Evolutionary conservation across 768 basidiomycete genomes (phyloP), one percentile per base, ranked within the genome.

Genomic region (Tricholomella constricta): DNA sequence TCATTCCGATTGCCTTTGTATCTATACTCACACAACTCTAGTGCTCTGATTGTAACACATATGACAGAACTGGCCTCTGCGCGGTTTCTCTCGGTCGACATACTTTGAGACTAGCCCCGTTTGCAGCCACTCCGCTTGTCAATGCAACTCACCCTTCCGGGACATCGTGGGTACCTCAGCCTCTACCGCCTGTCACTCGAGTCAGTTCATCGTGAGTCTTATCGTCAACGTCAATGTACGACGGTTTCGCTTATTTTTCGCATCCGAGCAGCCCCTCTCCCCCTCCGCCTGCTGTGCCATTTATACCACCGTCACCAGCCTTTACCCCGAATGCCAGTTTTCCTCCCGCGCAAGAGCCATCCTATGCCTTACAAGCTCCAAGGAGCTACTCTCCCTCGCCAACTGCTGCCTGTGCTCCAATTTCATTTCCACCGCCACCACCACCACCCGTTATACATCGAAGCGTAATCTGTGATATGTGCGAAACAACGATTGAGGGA

Each of bases 401-500:
- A 5, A 34, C 38, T 19, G 15, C 25, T 7, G 40, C 10, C 6
- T 17, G 48, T 25, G 26, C 20, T 8, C n/a, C 35, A 20, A 23
- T 44, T 6, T 22, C 26, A n/a, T 3, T 32, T 14, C n/a, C 20
- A 17, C 45, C 52, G 2, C 61, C 57, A 9, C 49, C 62, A 20
- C 56, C 63, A 11, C 61, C 64, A 10, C 71, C 69, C 7, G 70
- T 75, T n/a, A 66, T 85, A 34, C 88, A 91, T 64, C 63, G 45
- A 27, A 79, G 79, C 25, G 70, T 90, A n/a, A 41, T 75, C 8
- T 94, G 91, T 65, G 88, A 94, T 65, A 60, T 59, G 14, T 94
- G 91, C 67, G 58, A 76, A 5, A 58, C 68, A 19, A 77, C 68
- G 3, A 75, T 93, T 34, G 71, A 78, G 50, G 91, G 91, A 10